phyloP scores from a whole-genome alignment of 495 filamentous ascomycete species.

The Podospora comata region DNA sequence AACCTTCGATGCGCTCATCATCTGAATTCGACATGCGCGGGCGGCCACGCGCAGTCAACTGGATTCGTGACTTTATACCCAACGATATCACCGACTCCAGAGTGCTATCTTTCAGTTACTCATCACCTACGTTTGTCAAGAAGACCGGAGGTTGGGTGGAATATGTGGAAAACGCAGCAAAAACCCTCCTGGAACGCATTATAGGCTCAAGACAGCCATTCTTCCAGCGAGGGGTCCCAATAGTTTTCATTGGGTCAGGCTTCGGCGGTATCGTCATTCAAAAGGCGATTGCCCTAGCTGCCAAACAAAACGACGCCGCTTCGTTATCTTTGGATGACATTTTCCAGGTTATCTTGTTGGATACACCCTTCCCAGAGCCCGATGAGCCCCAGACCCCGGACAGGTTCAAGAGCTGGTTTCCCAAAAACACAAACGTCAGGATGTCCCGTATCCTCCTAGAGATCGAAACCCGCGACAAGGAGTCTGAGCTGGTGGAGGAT shows the following conservation, averaged over 20 bases:
- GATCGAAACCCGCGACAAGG: conserved; percentile 15
- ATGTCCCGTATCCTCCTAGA: conserved; percentile 15
- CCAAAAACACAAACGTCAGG: conserved; percentile 16
- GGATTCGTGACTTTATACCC: conserved; percentile 16
- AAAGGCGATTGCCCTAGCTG: background rate
- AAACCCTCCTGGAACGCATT: background rate
- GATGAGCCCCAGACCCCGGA: background rate
- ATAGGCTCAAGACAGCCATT: background rate
- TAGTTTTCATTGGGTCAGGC: background rate
- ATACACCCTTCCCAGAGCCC: background rate
- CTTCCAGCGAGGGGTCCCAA: background rate
- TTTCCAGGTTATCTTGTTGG: background rate
- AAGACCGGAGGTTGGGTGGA: background rate
- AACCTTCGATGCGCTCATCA: background rate
- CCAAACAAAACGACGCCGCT: background rate
- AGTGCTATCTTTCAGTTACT: conserved; percentile 16
- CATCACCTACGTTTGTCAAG: background rate
- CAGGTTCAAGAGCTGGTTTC: conserved; percentile 5
- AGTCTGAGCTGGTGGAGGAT: conserved; percentile 8
- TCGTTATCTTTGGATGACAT: background rate
- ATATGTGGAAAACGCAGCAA: background rate
- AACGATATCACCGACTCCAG: conserved; percentile 11
- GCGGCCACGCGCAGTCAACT: conserved; percentile 13
- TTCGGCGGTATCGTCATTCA: background rate
- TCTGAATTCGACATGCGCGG: background rate